A percentile compares a stretch with the other conserved stretches of the same genome.
Conservation (phyloP, 169 alveolate genomes). For the Toxoplasma gondii region DNA sequence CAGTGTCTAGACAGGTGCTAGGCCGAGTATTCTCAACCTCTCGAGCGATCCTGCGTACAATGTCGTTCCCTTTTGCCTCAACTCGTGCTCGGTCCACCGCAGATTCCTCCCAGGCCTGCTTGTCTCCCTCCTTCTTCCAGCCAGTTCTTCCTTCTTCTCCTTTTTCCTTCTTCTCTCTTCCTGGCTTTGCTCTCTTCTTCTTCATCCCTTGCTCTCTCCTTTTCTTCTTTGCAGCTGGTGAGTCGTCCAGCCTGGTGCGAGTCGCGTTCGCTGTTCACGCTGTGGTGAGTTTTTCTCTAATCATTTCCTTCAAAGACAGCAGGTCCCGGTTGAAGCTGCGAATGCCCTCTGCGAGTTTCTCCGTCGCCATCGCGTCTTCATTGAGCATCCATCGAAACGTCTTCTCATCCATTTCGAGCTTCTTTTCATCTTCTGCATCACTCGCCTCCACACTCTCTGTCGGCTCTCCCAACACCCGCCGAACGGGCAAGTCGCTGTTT, state of each 20-base stretch:
- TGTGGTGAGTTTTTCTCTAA: conserved; percentile 45
- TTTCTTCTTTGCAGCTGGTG: too few species aligned
- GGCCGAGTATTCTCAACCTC: too few species aligned
- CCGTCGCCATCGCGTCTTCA: conserved; percentile 86
- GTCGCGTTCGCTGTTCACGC: too few species aligned
- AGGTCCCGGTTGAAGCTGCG: conserved; percentile 81
- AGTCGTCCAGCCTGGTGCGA: too few species aligned
- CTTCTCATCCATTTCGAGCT: conserved; percentile 71
- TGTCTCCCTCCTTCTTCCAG: too few species aligned
- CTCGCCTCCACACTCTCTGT: not conserved
- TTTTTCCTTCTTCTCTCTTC: too few species aligned
- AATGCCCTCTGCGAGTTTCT: conserved; percentile 85
- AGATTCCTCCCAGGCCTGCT: too few species aligned
- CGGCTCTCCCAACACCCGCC: conserved; percentile 37
- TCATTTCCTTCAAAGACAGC: conserved; percentile 71
- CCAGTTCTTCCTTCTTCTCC: too few species aligned
- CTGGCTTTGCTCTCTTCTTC: not conserved
- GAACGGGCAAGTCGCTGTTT: conserved; percentile 28
- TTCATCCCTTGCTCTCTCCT: not conserved
- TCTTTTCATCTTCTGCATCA: not conserved
- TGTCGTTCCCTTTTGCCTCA: too few species aligned
- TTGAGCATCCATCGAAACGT: conserved; percentile 76
- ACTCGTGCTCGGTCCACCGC: too few species aligned
- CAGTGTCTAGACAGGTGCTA: too few species aligned
- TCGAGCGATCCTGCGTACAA: too few species aligned